Conservation (phyloP, 805 yeast species). For the Metschnikowia borealis region DNA sequence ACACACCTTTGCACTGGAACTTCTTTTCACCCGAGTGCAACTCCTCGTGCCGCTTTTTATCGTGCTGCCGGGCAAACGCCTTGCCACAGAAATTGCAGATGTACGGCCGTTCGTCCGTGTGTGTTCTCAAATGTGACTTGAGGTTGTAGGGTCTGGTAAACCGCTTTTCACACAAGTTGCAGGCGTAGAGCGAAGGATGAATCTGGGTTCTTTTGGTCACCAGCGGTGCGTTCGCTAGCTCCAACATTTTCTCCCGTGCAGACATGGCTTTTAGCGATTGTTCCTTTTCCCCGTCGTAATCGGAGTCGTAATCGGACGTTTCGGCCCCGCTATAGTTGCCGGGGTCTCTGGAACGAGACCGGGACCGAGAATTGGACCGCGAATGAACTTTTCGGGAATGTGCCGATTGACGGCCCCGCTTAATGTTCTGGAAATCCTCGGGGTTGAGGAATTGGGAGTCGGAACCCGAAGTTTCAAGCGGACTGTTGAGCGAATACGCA, state of each 20-base stretch:
- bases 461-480: conserved; percentile 13
- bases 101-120: conserved; percentile 78
- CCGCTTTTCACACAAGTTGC: conserved; percentile 78
- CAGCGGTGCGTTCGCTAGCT: conserved; percentile 57
- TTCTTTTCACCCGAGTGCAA: conserved; percentile 74
- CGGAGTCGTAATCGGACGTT: conserved; percentile 20
- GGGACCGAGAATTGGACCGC: conserved; percentile 22
- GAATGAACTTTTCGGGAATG: conserved; percentile 19
- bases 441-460: conserved; percentile 26
- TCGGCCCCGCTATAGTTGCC: conserved; percentile 7
- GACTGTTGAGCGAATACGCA: conserved; percentile 7
- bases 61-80: conserved; percentile 57
- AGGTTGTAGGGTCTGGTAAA: conserved; percentile 92
- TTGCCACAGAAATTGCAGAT: conserved; percentile 71
- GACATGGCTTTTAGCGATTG: conserved; percentile 17
- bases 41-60: conserved; percentile 44
- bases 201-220: conserved; percentile 57
- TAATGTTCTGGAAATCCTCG: conserved; percentile 38
- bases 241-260: conserved; percentile 56
- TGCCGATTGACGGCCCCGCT: conserved; percentile 38
- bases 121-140: conserved; percentile 88
- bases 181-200: conserved; percentile 70
- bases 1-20: conserved; percentile 64
- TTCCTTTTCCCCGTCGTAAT: conserved; percentile 11
- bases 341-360: conserved; percentile 21